Percentiles rank a stretch among this genome's conserved stretches.
These are phyloP conservation scores for Fusarium napiforme DNA, from an alignment of 2,329 filamentous ascomycete genomes.

Conservation along the genomic window DNA sequence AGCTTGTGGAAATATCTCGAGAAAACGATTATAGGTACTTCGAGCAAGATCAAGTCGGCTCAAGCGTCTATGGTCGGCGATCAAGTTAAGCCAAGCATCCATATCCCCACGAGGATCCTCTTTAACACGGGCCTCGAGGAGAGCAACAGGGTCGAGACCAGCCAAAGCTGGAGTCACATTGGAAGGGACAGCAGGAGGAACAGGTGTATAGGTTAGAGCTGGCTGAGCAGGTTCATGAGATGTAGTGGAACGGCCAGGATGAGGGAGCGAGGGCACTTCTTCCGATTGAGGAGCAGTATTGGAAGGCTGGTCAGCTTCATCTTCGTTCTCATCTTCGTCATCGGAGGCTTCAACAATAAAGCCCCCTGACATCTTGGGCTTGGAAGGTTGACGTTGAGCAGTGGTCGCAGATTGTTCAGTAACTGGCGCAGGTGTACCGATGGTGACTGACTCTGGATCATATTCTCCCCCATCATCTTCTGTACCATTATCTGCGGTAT, in stretches of 20 bases:
- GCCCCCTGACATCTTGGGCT: conserved; percentile 69
- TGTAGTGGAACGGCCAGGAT: conserved; percentile 29
- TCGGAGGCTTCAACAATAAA: conserved; percentile 71
- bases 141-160: conserved; percentile 74
- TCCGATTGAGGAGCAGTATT: conserved; percentile 30
- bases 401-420: conserved; percentile 45
- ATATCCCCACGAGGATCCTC: conserved; percentile 93
- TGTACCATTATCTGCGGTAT: conserved; percentile 58
- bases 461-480: conserved; percentile 68
- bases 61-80: conserved; percentile 83
- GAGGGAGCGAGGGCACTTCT: conserved; percentile 21
- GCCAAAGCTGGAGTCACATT: conserved; percentile 53
- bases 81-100: conserved; percentile 89
- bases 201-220: conserved; percentile 22
- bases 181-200: conserved; percentile 41
- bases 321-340: conserved; percentile 67
- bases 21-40: conserved; percentile 84
- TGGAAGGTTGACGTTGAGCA: conserved; percentile 51
- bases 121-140: conserved; percentile 89
- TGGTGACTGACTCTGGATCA: conserved; percentile 66
- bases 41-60: conserved; percentile 85
- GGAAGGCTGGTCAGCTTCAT: conserved; percentile 52
- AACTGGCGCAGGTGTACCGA: conserved; percentile 55
- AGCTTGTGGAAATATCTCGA: conserved; percentile 87
- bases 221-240: conserved; percentile 40